A percentile compares a stretch with the other conserved stretches of the same genome.
Evolutionary conservation across 441 rosid genomes (phyloP).

Genomic region (Bruguiera hainesii): DNA sequence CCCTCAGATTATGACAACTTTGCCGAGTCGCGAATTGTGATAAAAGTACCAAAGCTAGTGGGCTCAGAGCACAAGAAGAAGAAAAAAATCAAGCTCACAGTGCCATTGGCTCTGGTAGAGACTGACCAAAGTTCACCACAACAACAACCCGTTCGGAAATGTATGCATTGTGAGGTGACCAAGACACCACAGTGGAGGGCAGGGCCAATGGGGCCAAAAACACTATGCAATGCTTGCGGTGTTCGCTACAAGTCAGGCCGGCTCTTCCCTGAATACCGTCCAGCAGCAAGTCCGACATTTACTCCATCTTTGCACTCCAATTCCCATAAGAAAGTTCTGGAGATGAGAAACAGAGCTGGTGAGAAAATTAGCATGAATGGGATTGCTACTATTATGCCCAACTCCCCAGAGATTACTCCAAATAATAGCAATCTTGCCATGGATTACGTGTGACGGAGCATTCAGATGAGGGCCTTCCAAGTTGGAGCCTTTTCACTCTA

Average conservation of each 20-base stretch:
- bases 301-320: constrained; percentile 83
- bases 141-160: constrained; percentile 57
- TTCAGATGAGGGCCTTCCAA: constrained; percentile 8
- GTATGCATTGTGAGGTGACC: constrained; percentile 91
- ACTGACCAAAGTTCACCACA: constrained; percentile 20
- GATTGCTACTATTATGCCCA: constrained; percentile 15
- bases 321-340: constrained; percentile 91
- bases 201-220: constrained; percentile 96
- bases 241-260: constrained; percentile 94
- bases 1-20: constrained; percentile 48
- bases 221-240: constrained; percentile 96
- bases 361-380: constrained; percentile 20
- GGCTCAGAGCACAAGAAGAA: constrained; percentile 56
- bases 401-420: constrained; percentile 52
- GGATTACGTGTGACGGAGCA: constrained; percentile 34
- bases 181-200: constrained; percentile 99
- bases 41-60: constrained; percentile 59
- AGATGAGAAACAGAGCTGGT: constrained; percentile 65
- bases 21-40: constrained; percentile 59
- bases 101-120: constrained; percentile 26
- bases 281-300: constrained; percentile 93
- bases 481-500: background rate
- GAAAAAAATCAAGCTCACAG: constrained; percentile 62
- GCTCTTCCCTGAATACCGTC: constrained; percentile 95
- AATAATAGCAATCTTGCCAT: constrained; percentile 38